These are phyloP conservation scores for Chaetomium tenue DNA, from an alignment of 495 filamentous ascomycete species.

Conservation along the genomic window DNA sequence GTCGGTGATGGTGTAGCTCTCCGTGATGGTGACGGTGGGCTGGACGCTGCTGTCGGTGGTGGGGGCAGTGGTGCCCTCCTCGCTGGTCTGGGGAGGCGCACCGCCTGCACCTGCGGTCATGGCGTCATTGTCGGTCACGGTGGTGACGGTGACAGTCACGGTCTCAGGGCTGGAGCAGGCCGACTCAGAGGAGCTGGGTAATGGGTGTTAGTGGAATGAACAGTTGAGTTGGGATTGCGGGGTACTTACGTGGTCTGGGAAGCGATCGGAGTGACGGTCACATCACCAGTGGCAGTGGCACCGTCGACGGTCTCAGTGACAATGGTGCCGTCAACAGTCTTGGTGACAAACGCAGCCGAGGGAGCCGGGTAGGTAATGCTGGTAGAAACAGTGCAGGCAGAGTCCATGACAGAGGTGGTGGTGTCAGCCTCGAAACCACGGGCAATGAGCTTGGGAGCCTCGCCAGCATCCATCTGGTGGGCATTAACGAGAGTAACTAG, in stretches of 20 bases:
- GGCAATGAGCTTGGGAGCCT: not conserved
- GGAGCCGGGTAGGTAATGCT: slow-evolving; percentile 4
- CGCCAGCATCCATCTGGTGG: not conserved
- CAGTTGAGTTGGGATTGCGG: not conserved
- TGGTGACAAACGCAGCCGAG: not conserved
- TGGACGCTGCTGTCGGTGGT: not conserved
- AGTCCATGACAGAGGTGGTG: not conserved
- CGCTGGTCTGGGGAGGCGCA: not conserved
- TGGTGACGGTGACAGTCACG: slow-evolving; percentile 19
- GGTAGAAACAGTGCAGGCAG: not conserved
- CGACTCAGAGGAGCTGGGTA: not conserved
- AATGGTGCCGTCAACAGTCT: not conserved
- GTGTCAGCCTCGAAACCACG: not conserved
- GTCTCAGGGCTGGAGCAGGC: not conserved
- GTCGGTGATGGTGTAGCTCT: not conserved
- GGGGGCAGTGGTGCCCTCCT: not conserved
- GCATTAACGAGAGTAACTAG: not conserved
- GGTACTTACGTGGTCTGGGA: not conserved
- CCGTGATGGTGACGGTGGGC: not conserved
- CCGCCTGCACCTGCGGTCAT: not conserved
- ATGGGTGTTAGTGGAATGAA: not conserved
- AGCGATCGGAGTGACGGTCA: slow-evolving; percentile 6
- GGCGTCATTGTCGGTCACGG: not conserved
- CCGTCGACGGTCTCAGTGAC: too few species aligned
- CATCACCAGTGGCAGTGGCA: not conserved